Evolutionary conservation across 2,329 filamentous ascomycete genomes (phyloP).

Genomic region (Leptographium flavum): DNA sequence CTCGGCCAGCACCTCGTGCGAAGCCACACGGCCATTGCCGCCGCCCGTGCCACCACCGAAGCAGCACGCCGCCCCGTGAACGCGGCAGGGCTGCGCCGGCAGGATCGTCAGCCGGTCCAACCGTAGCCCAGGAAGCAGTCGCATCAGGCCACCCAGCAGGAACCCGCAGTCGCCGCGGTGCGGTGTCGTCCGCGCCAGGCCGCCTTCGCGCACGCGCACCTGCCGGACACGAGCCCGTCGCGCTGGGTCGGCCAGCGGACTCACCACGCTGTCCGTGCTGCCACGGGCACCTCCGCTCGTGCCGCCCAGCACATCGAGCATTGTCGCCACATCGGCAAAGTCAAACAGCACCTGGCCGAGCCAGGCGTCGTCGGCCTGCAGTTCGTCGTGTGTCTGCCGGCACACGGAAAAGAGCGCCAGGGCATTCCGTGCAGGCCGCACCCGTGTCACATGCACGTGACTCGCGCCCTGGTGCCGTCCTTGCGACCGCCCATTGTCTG

Average conservation of each 20-base stretch:
- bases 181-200: slow-evolving; percentile 2
- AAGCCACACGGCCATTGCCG: not conserved
- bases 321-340: slow-evolving; percentile 11
- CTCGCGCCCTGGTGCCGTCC: not conserved
- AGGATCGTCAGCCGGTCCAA: slow-evolving; percentile 11
- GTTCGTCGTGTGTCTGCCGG: slow-evolving; percentile 10
- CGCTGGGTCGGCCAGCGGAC: not conserved
- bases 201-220: slow-evolving; percentile 11
- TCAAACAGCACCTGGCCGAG: slow-evolving; percentile 12
- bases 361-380: slow-evolving; percentile 10
- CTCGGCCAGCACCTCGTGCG: slow-evolving; percentile 10
- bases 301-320: slow-evolving; percentile 11
- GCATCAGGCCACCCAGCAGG: slow-evolving; percentile 11
- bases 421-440: slow-evolving; percentile 9
- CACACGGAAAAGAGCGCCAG: slow-evolving; percentile 11
- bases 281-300: too few relatives aligned
- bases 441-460: slow-evolving; percentile 3
- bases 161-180: slow-evolving; percentile 5
- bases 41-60: not conserved
- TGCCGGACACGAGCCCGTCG: slow-evolving; percentile 8
- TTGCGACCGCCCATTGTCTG: too few relatives aligned
- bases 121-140: slow-evolving; percentile 10
- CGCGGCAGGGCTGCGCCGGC: slow-evolving; percentile 9
- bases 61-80: slow-evolving; percentile 1
- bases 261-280: too few relatives aligned